Percentiles rank a stretch among this genome's conserved stretches.
phyloP scores from a whole-genome alignment of 1,284 basidiomycete genomes.

The Tetrapyrgos nigripes region DNA sequence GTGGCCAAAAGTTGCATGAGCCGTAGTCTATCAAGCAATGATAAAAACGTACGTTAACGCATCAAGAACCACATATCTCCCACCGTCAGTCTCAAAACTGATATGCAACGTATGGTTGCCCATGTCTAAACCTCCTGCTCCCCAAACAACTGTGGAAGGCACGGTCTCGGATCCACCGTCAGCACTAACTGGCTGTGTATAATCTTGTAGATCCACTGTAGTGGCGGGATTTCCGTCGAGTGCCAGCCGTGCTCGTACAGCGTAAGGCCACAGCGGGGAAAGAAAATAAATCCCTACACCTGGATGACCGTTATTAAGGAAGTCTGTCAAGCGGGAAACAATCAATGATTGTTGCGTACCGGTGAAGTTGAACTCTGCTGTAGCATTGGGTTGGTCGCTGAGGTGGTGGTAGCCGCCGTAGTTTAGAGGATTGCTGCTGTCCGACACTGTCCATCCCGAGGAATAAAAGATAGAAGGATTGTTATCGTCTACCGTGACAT shows the following conservation, averaged over 20 bases:
- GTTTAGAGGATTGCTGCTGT: slow-evolving; percentile 25
- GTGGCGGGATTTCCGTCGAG: slow-evolving; percentile 21
- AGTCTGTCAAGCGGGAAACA: background rate
- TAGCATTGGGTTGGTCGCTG: slow-evolving; percentile 9
- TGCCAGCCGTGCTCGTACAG: slow-evolving; percentile 31
- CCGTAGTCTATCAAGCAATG: background rate
- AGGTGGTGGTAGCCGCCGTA: slow-evolving; percentile 40
- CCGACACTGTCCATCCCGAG: slow-evolving; percentile 13
- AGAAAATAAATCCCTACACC: slow-evolving; percentile 45
- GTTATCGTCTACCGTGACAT: slow-evolving; percentile 43
- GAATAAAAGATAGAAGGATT: slow-evolving; percentile 33
- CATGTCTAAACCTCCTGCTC: slow-evolving; percentile 12
- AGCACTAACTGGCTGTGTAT: slow-evolving; percentile 3
- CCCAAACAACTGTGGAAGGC: slow-evolving; percentile 19
- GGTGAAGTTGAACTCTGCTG: slow-evolving; percentile 18
- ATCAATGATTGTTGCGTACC: slow-evolving; percentile 23
- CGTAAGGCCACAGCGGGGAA: slow-evolving; percentile 40
- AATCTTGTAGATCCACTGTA: slow-evolving; percentile 32
- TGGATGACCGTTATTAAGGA: slow-evolving; percentile 18
- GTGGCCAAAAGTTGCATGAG: background rate
- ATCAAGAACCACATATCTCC: slow-evolving; percentile 12
- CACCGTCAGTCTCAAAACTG: slow-evolving; percentile 5
- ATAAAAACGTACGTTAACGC: slow-evolving; percentile 12
- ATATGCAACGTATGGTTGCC: slow-evolving; percentile 20
- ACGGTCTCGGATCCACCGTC: slow-evolving; percentile 18